Conservation (phyloP, 2,329 filamentous ascomycete genomes). For the Colletotrichum viniferum region DNA sequence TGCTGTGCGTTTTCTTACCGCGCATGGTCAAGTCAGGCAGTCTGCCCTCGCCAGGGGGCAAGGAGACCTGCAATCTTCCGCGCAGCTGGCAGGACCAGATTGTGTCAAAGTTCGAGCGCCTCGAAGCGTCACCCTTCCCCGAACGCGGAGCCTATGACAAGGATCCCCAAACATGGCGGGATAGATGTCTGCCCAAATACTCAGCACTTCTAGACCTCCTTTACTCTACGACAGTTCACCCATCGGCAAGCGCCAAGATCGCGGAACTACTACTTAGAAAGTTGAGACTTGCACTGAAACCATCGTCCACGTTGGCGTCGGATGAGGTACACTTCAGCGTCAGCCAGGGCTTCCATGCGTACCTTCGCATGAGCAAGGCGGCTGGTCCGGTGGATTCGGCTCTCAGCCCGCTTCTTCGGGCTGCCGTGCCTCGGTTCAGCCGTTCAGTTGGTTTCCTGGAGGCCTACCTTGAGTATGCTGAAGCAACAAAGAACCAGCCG, state of each 20-base stretch:
- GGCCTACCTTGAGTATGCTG: constrained; percentile 63
- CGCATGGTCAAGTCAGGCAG: constrained; percentile 62
- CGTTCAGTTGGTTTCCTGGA: constrained; percentile 70
- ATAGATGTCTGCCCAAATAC: constrained; percentile 69
- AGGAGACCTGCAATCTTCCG: constrained; percentile 61
- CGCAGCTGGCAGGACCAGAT: constrained; percentile 78
- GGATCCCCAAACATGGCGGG: constrained; percentile 65
- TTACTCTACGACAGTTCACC: constrained; percentile 65
- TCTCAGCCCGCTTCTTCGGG: constrained; percentile 69
- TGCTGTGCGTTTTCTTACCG: constrained; percentile 71
- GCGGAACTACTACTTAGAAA: constrained; percentile 69
- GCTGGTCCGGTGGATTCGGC: constrained; percentile 61
- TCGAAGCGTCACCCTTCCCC: constrained; percentile 69
- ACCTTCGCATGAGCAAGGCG: constrained; percentile 68
- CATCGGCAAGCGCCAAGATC: constrained; percentile 69
- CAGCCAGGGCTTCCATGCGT: constrained; percentile 76
- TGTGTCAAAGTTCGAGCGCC: constrained; percentile 68
- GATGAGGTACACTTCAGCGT: constrained; percentile 75
- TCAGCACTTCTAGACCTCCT: constrained; percentile 70
- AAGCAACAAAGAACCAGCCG: constrained; percentile 29
- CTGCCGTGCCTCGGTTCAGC: constrained; percentile 69
- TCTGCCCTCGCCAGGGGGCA: constrained; percentile 57
- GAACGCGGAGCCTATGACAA: constrained; percentile 67
- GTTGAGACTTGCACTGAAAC: constrained; percentile 67
- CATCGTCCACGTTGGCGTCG: constrained; percentile 61